Evolutionary conservation across 2,329 filamentous ascomycete genomes (phyloP).

Genomic region (Aureobasidium sp.): DNA sequence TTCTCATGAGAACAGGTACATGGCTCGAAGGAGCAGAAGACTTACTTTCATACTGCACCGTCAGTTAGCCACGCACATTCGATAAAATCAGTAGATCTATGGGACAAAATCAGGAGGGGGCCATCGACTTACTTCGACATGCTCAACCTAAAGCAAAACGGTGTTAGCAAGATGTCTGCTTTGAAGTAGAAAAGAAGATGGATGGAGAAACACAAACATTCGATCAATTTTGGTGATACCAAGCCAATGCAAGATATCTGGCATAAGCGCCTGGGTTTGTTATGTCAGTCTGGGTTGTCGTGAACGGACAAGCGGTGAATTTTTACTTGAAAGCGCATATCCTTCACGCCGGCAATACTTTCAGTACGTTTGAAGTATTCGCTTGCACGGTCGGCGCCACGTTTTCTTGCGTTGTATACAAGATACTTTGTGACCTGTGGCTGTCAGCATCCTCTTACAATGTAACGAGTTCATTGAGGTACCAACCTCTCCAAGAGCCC

Average conservation of each 20-base stretch:
- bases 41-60: conserved; percentile 4
- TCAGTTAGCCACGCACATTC: background rate
- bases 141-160: conserved; percentile 46
- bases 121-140: conserved; percentile 73
- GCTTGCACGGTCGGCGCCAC: conserved; percentile 67
- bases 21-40: background rate
- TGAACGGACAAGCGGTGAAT: no score
- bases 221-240: conserved; percentile 97
- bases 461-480: no score
- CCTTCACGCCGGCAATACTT: conserved; percentile 92
- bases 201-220: conserved; percentile 45
- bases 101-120: background rate
- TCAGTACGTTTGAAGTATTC: conserved; percentile 98
- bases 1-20: background rate
- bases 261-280: conserved; percentile 65
- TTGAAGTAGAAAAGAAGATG: background rate
- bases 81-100: background rate
- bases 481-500: conserved; percentile 79
- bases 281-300: no score
- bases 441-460: background rate
- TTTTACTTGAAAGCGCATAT: conserved; percentile 77
- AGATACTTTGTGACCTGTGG: conserved; percentile 70
- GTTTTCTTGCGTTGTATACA: conserved; percentile 77
- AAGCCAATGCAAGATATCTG: conserved; percentile 85
- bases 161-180: background rate